phyloP scores from a whole-genome alignment of 164 flowering plant genomes.

The Cinnamomum micranthum region DNA sequence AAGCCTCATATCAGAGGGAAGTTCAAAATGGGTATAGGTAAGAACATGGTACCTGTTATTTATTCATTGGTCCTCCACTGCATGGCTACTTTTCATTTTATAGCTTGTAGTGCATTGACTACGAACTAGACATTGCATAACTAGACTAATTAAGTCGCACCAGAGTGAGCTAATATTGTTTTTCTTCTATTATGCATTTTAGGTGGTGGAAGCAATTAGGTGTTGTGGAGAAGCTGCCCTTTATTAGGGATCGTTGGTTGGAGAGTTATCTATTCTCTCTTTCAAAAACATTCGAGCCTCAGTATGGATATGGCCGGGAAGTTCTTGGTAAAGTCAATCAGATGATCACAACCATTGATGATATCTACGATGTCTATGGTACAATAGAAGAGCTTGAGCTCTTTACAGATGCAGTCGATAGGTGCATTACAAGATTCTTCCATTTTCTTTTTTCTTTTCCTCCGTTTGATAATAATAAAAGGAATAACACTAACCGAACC shows the following conservation, averaged over 20 bases:
- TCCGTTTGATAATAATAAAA: too few species aligned
- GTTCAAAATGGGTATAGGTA: slow-evolving; percentile 32
- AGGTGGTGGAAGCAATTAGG: slow-evolving; percentile 8
- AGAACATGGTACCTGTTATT: not conserved
- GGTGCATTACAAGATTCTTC: slow-evolving; percentile 26
- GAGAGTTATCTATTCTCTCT: too few species aligned
- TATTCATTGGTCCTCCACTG: too few species aligned
- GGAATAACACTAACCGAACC: not conserved
- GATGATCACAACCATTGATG: slow-evolving; percentile 32
- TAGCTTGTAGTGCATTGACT: too few species aligned
- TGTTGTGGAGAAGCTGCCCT: slow-evolving; percentile 25
- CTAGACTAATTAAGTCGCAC: too few species aligned
- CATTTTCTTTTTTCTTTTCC: too few species aligned
- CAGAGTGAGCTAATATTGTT: too few species aligned
- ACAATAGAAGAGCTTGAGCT: slow-evolving; percentile 36
- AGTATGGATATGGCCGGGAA: slow-evolving; percentile 21
- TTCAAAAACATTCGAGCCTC: slow-evolving; percentile 29
- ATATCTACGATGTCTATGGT: slow-evolving; percentile 44
- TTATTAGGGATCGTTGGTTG: slow-evolving; percentile 38
- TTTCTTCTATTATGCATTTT: too few species aligned
- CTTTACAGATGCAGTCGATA: slow-evolving; percentile 33
- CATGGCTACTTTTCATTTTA: too few species aligned
- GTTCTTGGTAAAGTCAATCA: slow-evolving; percentile 21
- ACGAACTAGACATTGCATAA: too few species aligned
- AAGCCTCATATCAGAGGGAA: slow-evolving; percentile 35